These are phyloP conservation scores for Auricularia heimuer DNA, from an alignment of 768 basidiomycete genomes.

Conservation along the genomic window DNA sequence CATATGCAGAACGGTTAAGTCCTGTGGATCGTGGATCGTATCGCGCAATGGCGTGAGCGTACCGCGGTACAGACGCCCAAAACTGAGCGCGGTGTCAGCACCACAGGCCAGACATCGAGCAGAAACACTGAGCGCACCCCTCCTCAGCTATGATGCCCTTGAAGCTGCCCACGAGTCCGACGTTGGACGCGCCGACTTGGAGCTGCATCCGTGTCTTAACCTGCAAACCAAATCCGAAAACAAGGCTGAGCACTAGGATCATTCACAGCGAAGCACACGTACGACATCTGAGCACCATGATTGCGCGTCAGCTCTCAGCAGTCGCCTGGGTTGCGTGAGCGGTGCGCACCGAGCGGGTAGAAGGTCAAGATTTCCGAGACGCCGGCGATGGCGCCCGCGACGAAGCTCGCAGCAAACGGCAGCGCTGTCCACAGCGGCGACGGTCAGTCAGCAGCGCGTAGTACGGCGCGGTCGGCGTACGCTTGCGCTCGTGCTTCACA, in stretches of 20 bases:
- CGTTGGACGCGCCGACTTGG: constrained; percentile 67
- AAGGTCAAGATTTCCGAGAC: constrained; percentile 56
- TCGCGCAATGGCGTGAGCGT: constrained; percentile 4
- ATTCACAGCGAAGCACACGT: constrained; percentile 23
- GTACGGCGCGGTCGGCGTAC: too few relatives aligned
- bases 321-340: not conserved
- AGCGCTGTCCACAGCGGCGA: constrained; percentile 39
- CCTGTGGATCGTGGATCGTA: not conserved
- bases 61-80: constrained; percentile 85
- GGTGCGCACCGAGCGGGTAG: constrained; percentile 71
- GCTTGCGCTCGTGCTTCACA: too few relatives aligned
- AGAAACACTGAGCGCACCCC: constrained; percentile 47
- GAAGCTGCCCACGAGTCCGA: constrained; percentile 78
- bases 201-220: constrained; percentile 99
- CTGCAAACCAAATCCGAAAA: constrained; percentile 25
- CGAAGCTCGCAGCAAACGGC: constrained; percentile 82
- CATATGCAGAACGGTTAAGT: not conserved
- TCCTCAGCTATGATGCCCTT: constrained; percentile 76
- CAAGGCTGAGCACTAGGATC: too few relatives aligned
- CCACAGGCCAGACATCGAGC: not conserved
- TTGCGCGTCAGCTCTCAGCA: not conserved
- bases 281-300: constrained; percentile 61
- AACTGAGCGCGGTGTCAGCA: constrained; percentile 30
- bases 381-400: constrained; percentile 94
- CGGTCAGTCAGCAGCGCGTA: too few relatives aligned